A percentile compares a stretch with the other conserved stretches of the same genome.
Evolutionary conservation across 192 early-diverging fungal genomes (phyloP).

Genomic region (Backusella tuberculispora): DNA sequence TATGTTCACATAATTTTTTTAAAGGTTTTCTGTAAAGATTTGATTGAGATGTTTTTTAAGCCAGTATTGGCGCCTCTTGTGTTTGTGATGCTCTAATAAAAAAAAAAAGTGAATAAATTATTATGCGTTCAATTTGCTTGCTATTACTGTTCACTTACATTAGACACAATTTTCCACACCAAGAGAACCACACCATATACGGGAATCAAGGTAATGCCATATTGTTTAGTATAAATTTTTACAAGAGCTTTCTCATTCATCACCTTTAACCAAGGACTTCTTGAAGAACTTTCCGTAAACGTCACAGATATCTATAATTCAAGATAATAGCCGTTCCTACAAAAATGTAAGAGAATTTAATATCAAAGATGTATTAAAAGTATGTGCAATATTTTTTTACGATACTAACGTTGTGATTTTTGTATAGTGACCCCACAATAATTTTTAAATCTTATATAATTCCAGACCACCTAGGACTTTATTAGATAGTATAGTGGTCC

Average conservation of each 20-base stretch:
- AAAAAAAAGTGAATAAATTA: not conserved
- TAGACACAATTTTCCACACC: not conserved
- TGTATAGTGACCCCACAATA: too few species aligned
- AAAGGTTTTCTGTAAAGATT: constrained; percentile 10
- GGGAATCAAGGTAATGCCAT: constrained; percentile 9
- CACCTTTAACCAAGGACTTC: not conserved
- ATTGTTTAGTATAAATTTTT: not conserved
- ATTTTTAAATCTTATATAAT: too few species aligned
- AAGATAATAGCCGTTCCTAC: not conserved
- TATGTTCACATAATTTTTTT: constrained; percentile 6
- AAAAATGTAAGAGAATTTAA: too few species aligned
- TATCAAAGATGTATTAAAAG: too few species aligned
- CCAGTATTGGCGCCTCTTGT: too few species aligned
- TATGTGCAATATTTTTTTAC: too few species aligned
- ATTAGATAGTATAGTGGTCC: too few species aligned
- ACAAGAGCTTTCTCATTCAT: not conserved
- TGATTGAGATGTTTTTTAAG: not conserved
- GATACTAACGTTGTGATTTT: too few species aligned
- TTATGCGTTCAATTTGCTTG: constrained; percentile 4
- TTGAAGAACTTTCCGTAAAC: not conserved
- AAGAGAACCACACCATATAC: constrained; percentile 2
- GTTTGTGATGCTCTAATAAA: not conserved
- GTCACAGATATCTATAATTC: not conserved
- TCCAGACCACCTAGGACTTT: too few species aligned
- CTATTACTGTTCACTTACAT: constrained; percentile 13